Evolutionary conservation across 257 asterid genomes (phyloP).

Genomic region (Buddleja alternifolia): DNA sequence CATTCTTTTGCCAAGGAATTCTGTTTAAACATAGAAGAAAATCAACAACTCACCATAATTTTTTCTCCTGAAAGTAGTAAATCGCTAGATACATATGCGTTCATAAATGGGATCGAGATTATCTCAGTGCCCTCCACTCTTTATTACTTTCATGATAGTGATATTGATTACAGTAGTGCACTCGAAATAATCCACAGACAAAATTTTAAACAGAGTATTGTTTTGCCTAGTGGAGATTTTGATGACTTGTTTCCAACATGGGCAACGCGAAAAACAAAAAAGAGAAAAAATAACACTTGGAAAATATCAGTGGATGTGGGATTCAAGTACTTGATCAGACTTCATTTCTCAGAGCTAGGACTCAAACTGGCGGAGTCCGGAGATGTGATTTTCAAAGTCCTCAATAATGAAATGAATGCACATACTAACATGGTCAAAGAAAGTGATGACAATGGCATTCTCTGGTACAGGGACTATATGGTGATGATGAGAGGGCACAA

Average conservation of each 20-base stretch:
- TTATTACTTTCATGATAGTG: slow-evolving; percentile 20
- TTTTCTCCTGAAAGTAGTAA: slow-evolving; percentile 28
- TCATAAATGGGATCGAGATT: slow-evolving; percentile 40
- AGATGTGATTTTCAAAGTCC: slow-evolving; percentile 35
- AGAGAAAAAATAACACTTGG: slow-evolving; percentile 38
- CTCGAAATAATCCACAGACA: slow-evolving; percentile 44
- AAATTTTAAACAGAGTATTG: slow-evolving; percentile 34
- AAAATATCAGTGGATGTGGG: slow-evolving; percentile 51
- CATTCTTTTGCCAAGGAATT: slow-evolving; percentile 23
- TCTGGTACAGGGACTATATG: slow-evolving; percentile 42
- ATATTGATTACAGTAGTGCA: slow-evolving; percentile 42
- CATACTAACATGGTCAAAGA: slow-evolving; percentile 32
- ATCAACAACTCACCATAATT: slow-evolving; percentile 13
- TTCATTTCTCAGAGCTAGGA: slow-evolving; percentile 54
- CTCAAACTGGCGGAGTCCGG: slow-evolving; percentile 32
- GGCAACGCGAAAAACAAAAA: slow-evolving; percentile 30
- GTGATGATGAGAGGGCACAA: slow-evolving; percentile 48
- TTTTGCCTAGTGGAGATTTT: slow-evolving; percentile 34
- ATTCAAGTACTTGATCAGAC: slow-evolving; percentile 54
- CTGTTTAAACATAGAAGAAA: slow-evolving; percentile 24
- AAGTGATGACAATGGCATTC: slow-evolving; percentile 32
- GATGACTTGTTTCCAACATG: slow-evolving; percentile 35
- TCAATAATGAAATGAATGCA: slow-evolving; percentile 42
- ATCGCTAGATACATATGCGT: slow-evolving; percentile 30
- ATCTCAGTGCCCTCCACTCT: slow-evolving; percentile 22